phyloP scores from a whole-genome alignment of 2,329 filamentous ascomycete genomes.

The Rhynchosporium agropyri region DNA sequence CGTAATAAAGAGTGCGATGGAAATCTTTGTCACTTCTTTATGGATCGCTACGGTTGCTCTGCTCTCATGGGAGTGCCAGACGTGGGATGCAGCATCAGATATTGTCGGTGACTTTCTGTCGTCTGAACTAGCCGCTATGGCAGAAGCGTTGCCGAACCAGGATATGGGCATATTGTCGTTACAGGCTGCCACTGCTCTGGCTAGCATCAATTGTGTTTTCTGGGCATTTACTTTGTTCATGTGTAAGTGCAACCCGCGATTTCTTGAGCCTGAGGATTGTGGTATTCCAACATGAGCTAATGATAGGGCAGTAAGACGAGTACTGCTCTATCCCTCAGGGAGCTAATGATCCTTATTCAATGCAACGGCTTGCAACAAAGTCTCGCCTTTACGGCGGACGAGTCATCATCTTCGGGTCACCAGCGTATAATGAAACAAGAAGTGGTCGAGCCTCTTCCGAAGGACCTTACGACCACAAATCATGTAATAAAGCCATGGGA shows the following conservation, averaged over 20 bases:
- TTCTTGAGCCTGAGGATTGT: too few species aligned
- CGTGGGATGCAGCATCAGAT: conserved; percentile 22
- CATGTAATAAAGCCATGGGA: background rate
- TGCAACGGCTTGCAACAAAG: too few species aligned
- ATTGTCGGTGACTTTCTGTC: conserved; percentile 12
- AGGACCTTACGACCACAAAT: background rate
- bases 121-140: conserved; percentile 4
- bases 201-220: conserved; percentile 7
- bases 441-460: too few species aligned
- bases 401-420: background rate
- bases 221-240: conserved; percentile 19
- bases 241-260: conserved; percentile 23
- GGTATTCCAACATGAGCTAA: background rate
- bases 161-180: conserved; percentile 17
- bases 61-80: conserved; percentile 25
- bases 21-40: conserved; percentile 16
- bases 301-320: conserved; percentile 6
- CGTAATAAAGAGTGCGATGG: conserved; percentile 9
- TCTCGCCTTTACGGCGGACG: conserved; percentile 1
- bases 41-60: conserved; percentile 23
- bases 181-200: conserved; percentile 17
- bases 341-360: background rate
- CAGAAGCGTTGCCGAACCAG: conserved; percentile 22
- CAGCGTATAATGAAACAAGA: background rate
- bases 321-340: background rate